A percentile compares a stretch with the other conserved stretches of the same genome.
These are phyloP conservation scores for Calocera cornea DNA, from an alignment of 768 basidiomycete species.

Conservation along the genomic window DNA sequence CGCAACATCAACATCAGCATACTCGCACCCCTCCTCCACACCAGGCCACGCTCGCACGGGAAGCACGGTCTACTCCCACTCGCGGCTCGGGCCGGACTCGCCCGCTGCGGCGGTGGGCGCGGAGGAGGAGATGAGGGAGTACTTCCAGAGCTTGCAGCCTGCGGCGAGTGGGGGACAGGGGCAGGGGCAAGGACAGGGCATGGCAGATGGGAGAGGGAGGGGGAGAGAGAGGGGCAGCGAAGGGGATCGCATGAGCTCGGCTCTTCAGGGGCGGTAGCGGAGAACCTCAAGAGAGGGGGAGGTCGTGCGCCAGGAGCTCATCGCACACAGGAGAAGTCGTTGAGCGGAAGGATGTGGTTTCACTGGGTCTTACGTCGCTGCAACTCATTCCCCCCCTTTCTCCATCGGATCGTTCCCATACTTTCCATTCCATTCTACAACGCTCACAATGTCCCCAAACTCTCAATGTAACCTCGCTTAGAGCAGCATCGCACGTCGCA, in stretches of 20 bases:
- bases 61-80: background rate
- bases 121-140: conserved; percentile 2
- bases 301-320: too few species aligned
- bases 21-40: background rate
- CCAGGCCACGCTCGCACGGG: background rate
- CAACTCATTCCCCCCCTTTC: background rate
- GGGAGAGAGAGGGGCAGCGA: background rate
- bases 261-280: too few species aligned
- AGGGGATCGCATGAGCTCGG: background rate
- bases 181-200: background rate
- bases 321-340: background rate
- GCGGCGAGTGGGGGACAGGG: background rate
- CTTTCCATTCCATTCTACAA: too few species aligned
- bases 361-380: background rate
- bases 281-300: too few species aligned
- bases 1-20: background rate
- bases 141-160: background rate
- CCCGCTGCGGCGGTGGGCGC: background rate
- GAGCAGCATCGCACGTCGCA: too few species aligned
- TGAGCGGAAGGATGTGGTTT: background rate
- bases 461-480: too few species aligned
- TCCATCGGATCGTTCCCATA: background rate
- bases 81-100: background rate
- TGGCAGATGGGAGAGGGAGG: background rate
- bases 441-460: too few species aligned